phyloP scores from a whole-genome alignment of 441 rosid species.

The Pelargonium myrrhifolium region DNA sequence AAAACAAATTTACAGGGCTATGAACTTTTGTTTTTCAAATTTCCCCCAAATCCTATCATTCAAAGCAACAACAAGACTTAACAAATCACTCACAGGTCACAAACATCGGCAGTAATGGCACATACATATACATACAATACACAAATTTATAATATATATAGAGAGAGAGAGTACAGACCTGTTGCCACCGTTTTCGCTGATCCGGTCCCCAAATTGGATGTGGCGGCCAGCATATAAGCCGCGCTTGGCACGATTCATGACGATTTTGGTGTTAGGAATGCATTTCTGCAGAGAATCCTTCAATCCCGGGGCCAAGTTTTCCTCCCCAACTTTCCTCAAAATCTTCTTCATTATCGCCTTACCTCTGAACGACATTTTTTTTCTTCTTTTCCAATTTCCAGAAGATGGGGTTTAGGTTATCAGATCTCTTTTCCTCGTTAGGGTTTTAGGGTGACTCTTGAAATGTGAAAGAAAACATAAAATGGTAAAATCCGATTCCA shows the following conservation, averaged over 20 bases:
- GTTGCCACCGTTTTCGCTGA: slow-evolving; percentile 95
- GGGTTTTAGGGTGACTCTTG: not conserved
- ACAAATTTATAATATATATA: not conserved
- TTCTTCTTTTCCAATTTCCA: not conserved
- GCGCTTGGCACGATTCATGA: slow-evolving; percentile 79
- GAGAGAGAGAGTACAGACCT: slow-evolving; percentile 37
- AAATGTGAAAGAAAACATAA: not conserved
- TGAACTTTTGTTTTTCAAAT: not conserved
- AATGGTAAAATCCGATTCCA: too few relatives aligned
- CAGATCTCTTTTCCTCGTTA: not conserved
- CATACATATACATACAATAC: not conserved
- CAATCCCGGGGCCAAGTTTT: slow-evolving; percentile 46
- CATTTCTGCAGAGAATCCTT: slow-evolving; percentile 56
- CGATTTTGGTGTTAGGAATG: slow-evolving; percentile 62
- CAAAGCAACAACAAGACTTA: not conserved
- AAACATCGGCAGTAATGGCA: not conserved
- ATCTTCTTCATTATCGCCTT: slow-evolving; percentile 82
- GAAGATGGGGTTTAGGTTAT: not conserved
- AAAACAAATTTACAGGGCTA: not conserved
- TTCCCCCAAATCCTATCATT: not conserved
- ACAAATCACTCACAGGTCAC: not conserved
- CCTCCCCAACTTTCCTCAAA: slow-evolving; percentile 57
- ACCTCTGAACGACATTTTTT: slow-evolving; percentile 76
- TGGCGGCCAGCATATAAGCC: slow-evolving; percentile 89
- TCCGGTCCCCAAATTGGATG: slow-evolving; percentile 74